A percentile compares a stretch with the other conserved stretches of the same genome.
These are phyloP conservation scores for Malassezia psittaci DNA, from an alignment of 1,284 basidiomycete species.

Conservation along the genomic window DNA sequence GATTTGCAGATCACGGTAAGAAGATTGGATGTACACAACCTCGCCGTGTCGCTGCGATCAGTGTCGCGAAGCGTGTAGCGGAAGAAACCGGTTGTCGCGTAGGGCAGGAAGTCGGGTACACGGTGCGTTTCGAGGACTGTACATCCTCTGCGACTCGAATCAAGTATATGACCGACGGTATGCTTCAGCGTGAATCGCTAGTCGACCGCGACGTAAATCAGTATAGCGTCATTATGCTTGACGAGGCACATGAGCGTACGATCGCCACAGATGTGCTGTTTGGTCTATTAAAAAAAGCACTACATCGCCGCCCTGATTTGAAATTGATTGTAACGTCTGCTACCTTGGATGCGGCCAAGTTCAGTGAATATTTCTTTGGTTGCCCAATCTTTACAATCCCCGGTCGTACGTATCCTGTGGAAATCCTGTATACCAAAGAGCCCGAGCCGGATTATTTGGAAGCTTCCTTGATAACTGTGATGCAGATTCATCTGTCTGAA, in stretches of 20 bases:
- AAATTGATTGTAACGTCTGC: constrained; percentile 97
- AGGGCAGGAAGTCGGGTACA: constrained; percentile 94
- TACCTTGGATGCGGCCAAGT: constrained; percentile 97
- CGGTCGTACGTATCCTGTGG: constrained; percentile 94
- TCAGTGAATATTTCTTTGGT: constrained; percentile 94
- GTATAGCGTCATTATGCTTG: constrained; percentile 94
- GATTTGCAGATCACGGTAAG: constrained; percentile 66
- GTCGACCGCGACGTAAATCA: constrained; percentile 84
- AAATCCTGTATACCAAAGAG: constrained; percentile 94
- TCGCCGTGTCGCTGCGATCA: constrained; percentile 95
- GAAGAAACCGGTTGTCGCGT: constrained; percentile 95
- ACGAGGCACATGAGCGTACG: constrained; percentile 96
- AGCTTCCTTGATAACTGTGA: constrained; percentile 92
- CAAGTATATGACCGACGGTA: constrained; percentile 99
- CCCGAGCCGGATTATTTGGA: constrained; percentile 98
- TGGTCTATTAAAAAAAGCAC: constrained; percentile 88
- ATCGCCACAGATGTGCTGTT: constrained; percentile 97
- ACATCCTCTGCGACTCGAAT: constrained; percentile 94
- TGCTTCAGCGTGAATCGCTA: constrained; percentile 91
- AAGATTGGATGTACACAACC: constrained; percentile 95
- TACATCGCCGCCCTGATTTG: constrained; percentile 83
- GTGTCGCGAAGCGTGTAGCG: constrained; percentile 95
- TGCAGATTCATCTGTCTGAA: constrained; percentile 98
- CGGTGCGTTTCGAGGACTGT: constrained; percentile 97
- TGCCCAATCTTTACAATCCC: constrained; percentile 99